Percentiles rank a stretch among this genome's conserved stretches.
Conservation (phyloP, 1,139 yeast genomes). For the Lodderomyces beijingensis region DNA sequence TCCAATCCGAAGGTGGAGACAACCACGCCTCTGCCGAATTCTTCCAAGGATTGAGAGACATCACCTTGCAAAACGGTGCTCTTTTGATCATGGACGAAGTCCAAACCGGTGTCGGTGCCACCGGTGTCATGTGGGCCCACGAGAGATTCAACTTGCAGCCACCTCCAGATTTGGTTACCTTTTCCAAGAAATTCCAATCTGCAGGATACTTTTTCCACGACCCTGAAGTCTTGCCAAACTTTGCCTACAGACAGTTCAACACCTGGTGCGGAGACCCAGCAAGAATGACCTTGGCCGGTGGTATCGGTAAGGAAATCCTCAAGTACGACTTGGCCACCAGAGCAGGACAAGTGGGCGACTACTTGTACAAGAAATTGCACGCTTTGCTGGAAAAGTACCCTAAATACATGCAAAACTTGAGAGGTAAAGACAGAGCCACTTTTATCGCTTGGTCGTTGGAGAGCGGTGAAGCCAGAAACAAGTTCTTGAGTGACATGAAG, state of each 20-base stretch:
- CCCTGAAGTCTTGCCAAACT: constrained; percentile 64
- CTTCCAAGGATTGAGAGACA: constrained; percentile 73
- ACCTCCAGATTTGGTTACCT: constrained; percentile 79
- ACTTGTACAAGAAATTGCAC: constrained; percentile 52
- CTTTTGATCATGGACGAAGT: constrained; percentile 78
- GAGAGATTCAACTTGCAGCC: constrained; percentile 71
- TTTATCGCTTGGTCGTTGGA: constrained; percentile 75
- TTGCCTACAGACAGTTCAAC: constrained; percentile 81
- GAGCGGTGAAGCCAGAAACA: constrained; percentile 50
- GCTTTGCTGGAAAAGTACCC: constrained; percentile 51
- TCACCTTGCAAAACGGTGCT: constrained; percentile 64
- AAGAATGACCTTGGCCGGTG: constrained; percentile 66
- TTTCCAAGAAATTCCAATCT: constrained; percentile 81
- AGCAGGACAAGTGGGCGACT: constrained; percentile 59
- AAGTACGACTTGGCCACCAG: constrained; percentile 55
- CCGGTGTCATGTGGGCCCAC: constrained; percentile 84
- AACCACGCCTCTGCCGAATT: constrained; percentile 72
- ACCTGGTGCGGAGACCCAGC: constrained; percentile 93
- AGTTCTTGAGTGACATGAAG: constrained; percentile 55
- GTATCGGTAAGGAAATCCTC: constrained; percentile 60
- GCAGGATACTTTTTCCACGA: constrained; percentile 80
- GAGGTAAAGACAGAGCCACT: constrained; percentile 75
- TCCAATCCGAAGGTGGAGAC: constrained; percentile 87
- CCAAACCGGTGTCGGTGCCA: constrained; percentile 85
- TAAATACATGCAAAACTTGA: constrained; percentile 45